Base-by-base conservation (phyloP, 2,329 filamentous ascomycete species). In the Nigrospora oryzae region DNA sequence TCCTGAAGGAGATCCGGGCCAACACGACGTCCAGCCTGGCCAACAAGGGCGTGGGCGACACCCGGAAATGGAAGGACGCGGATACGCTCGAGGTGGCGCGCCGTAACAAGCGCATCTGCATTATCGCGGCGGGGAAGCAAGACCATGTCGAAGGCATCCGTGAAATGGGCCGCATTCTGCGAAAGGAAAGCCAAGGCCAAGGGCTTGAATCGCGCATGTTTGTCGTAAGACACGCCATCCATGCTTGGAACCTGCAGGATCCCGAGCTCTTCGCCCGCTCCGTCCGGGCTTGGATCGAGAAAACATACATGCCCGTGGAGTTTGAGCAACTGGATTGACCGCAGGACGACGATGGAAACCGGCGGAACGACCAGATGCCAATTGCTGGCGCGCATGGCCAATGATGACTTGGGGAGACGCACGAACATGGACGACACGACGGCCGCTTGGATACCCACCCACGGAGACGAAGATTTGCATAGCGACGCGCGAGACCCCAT, bases 161-260 rank as follows among this genome's bases (percentile, higher is more conserved):
- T 47, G 51, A 52, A 42, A 63, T 62, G 54, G 64, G 46, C 13
- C 47, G 48, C 8, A 36, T 56, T 11, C 45, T 60, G 19, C 43
- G 47, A 31, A 43, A 36, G 48, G 52, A 51, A 38, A 53, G 48
- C 43, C 48, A 45, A 40, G 53, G 53, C 42, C 54, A 44, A 17
- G 56, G 30, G 45, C 58, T 47, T 48, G 48, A 48, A 10, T 60
- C 60, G 8, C 44, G 55, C 30, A 60, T 55, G 14, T 63, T 57
- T 14, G 49, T 67, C 11, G 56, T 69, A 7, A 55, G 45, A 28
- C 56, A 59, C 16, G 68, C 65, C 14, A 55, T 63, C 28, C 65
- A 69, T 51, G 57, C 58, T 34, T 69, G 67, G 67, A 62, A 68
- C 45, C 45, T 69, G 47, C 66, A 69, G 45, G 53, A 63, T 31